Base-by-base conservation (phyloP, 2,329 filamentous ascomycete species). In the Penicillium sp. region DNA sequence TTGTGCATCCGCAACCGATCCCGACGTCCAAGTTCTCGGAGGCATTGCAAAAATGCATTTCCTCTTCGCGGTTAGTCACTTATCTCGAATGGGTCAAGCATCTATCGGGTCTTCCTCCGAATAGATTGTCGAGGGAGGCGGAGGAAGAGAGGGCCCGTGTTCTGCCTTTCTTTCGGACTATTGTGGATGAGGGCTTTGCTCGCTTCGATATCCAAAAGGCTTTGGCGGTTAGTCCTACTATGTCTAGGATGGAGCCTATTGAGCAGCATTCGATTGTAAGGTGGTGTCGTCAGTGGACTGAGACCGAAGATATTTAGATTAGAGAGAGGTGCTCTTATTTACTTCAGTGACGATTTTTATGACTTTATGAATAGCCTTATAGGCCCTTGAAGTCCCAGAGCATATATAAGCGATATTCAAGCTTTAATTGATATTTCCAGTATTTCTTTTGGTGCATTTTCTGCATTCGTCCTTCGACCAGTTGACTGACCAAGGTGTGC, bases 201-300 rank as follows among this genome's bases (percentile, higher is more conserved):
- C 29, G 31, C 8, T 60, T 46, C 48, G 39, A 16, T 5, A 42
- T 58, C 1, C 25, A 51, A 10, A 60, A 60, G 39, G 31, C 48
- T 8, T 43, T 55, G 29, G 48, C 25, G n/a, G 55, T 52, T 11
- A 60, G 58, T 35, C n/a, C 45, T 3, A 52, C 55, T 5, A 50
- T 60, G 55, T 55, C 55, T 13, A 25, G 10, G 19, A 50, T 60
- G 58, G 39, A 43, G 27, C 58, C 55, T 26, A 50, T 60, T 50
- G 37, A 44, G 7, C 11, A 42, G 19, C 33, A 58, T 6, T 21
- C 48, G 21, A 37, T 60, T 44, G 42, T 14, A 1, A 44, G 48
- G 19, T 60, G 58, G 55, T 60, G 58, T 35, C 48, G 35, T 13
- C 44, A 55, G n/a, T 58, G 55, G 58, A 53, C 52, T 29, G 42